A percentile compares a stretch with the other conserved stretches of the same genome.
phyloP scores from a whole-genome alignment of 106 monocot species.

The Amphibolis antarctica region DNA sequence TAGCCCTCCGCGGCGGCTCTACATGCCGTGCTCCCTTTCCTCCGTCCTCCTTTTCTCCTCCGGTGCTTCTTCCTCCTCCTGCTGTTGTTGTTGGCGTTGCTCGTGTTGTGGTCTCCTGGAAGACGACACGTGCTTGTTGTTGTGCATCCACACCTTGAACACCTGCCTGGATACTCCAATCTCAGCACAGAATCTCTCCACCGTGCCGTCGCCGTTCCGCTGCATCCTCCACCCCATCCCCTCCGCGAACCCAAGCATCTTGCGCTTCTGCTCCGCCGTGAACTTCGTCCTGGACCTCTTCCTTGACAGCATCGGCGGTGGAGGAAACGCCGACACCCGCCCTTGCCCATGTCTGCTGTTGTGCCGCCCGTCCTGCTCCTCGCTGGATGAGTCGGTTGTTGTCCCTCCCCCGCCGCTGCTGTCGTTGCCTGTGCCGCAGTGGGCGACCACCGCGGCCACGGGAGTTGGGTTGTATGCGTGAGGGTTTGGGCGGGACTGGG shows the following conservation, averaged over 20 bases:
- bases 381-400: constrained; percentile 34
- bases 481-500: not conserved
- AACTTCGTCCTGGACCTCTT: constrained; percentile 55
- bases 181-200: constrained; percentile 41
- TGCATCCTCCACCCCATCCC: constrained; percentile 54
- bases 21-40: no score
- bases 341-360: not conserved
- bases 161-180: constrained; percentile 36
- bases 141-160: constrained; percentile 48
- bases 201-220: constrained; percentile 29
- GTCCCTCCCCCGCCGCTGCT: constrained; percentile 8
- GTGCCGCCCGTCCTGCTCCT: constrained; percentile 10
- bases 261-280: constrained; percentile 48
- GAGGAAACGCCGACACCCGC: not conserved
- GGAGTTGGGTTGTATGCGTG: constrained; percentile 3
- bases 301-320: constrained; percentile 6
- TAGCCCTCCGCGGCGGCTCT: no score
- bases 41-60: no score
- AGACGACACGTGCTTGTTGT: constrained; percentile 31
- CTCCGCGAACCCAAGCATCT: constrained; percentile 42
- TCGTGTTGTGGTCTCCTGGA: not conserved
- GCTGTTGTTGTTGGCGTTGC: no score
- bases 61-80: no score
- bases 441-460: not conserved
- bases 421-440: constrained; percentile 1